Evolutionary conservation across 352 stramenopile genomes (phyloP).

Genomic region (Thraustochytrium striatum): DNA sequence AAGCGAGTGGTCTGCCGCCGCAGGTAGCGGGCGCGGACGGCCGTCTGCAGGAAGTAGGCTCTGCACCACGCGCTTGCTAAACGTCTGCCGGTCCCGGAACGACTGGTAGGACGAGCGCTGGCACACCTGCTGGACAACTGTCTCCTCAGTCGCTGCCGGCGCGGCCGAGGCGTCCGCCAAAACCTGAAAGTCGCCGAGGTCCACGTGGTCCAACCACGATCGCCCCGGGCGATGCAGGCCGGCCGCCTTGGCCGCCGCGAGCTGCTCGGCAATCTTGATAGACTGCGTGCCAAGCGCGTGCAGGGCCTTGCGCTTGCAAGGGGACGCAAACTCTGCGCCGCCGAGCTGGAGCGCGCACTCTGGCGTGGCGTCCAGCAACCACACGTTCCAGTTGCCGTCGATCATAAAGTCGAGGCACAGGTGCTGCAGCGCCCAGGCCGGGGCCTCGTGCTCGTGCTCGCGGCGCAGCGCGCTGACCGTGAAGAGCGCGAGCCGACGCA

Average conservation of each 20-base stretch:
- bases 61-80: conserved; percentile 42
- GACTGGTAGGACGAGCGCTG: conserved; percentile 30
- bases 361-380: conserved; percentile 28
- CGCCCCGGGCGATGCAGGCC: background rate
- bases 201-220: conserved; percentile 29
- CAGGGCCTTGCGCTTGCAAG: conserved; percentile 10
- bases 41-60: conserved; percentile 15
- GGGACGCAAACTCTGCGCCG: background rate
- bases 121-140: conserved; percentile 25
- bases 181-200: conserved; percentile 31
- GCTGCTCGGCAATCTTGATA: conserved; percentile 1
- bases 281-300: conserved; percentile 12
- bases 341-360: conserved; percentile 22
- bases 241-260: background rate
- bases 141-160: background rate
- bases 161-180: conserved; percentile 15
- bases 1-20: background rate
- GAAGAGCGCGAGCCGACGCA: conserved; percentile 33
- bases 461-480: conserved; percentile 19
- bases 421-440: conserved; percentile 32
- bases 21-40: background rate
- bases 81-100: conserved; percentile 41
- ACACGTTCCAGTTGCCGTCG: conserved; percentile 44
- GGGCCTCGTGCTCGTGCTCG: conserved; percentile 33
- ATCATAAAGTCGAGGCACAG: conserved; percentile 44